Conservation (phyloP, 129 eudicot species). For the Saposhnikovia divaricata region DNA sequence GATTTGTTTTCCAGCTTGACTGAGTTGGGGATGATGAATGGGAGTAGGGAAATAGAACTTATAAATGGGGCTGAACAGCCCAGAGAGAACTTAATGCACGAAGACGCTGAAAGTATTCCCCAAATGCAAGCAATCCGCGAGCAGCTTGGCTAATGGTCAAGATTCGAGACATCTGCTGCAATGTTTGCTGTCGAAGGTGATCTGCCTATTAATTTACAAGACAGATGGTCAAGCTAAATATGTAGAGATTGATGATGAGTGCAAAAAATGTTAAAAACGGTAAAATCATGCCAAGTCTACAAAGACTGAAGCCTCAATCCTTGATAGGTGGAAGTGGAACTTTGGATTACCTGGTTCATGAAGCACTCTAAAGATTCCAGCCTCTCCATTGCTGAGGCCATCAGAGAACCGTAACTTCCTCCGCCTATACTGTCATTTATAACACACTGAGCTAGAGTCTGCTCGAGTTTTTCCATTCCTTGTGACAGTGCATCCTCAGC, state of each 20-base stretch:
- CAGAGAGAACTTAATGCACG: conserved; percentile 78
- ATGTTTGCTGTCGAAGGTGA: conserved; percentile 71
- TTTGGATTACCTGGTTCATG: conserved; percentile 53
- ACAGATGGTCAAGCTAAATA: neutral
- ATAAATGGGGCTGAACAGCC: conserved; percentile 52
- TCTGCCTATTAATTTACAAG: conserved; percentile 53
- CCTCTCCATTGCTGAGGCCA: conserved; percentile 58
- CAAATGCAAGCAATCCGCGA: conserved; percentile 68
- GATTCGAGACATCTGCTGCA: conserved; percentile 55
- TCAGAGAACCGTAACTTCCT: conserved; percentile 42
- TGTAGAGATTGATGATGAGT: neutral
- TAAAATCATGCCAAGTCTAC: neutral
- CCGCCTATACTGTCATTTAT: conserved; percentile 23
- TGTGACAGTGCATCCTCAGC: conserved; percentile 91
- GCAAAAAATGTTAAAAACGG: neutral
- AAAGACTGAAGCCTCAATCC: neutral
- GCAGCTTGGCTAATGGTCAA: conserved; percentile 78
- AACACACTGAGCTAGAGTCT: conserved; percentile 64
- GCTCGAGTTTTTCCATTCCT: conserved; percentile 86
- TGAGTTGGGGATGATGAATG: neutral
- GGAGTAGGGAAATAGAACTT: neutral
- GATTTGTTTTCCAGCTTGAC: neutral
- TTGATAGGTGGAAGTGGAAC: neutral
- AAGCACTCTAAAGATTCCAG: conserved; percentile 73
- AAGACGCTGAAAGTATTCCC: conserved; percentile 83